A percentile compares a stretch with the other conserved stretches of the same genome.
phyloP scores from a whole-genome alignment of 495 filamentous ascomycete genomes.

The Podospora pseudoanserina region DNA sequence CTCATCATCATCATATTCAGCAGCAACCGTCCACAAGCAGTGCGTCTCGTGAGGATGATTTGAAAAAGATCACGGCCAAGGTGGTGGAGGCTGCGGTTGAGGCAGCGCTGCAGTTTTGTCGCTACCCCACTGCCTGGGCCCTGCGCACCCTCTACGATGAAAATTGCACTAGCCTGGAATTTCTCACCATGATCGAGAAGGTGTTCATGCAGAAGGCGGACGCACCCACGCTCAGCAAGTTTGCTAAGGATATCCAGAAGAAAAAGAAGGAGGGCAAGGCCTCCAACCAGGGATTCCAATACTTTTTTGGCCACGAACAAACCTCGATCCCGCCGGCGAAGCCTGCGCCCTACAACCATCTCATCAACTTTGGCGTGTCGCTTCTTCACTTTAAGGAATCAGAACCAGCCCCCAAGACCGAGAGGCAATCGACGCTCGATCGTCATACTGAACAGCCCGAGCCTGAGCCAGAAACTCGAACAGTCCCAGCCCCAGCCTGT shows the following conservation, averaged over 20 bases:
- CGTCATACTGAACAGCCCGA: constrained; percentile 12
- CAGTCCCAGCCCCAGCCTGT: background rate
- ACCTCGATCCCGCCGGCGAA: constrained; percentile 36
- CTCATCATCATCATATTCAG: background rate
- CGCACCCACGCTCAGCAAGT: constrained; percentile 40
- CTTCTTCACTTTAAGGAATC: constrained; percentile 12
- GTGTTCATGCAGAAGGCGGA: constrained; percentile 47
- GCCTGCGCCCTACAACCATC: constrained; percentile 40
- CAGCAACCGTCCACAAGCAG: constrained; percentile 12
- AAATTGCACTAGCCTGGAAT: constrained; percentile 36
- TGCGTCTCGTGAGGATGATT: constrained; percentile 25
- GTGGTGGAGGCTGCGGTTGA: constrained; percentile 42
- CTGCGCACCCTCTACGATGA: constrained; percentile 53
- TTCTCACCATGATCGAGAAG: constrained; percentile 46
- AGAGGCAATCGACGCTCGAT: constrained; percentile 33
- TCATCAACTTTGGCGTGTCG: constrained; percentile 39
- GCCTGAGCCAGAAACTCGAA: background rate
- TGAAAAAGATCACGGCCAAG: constrained; percentile 33
- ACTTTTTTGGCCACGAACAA: constrained; percentile 41
- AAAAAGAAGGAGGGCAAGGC: constrained; percentile 50
- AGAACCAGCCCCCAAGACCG: constrained; percentile 21
- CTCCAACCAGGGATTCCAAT: constrained; percentile 45
- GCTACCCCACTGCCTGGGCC: constrained; percentile 55
- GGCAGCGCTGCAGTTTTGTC: constrained; percentile 44
- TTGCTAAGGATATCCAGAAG: constrained; percentile 37